Evolutionary conservation across 345 rosid genomes (phyloP), one percentile per base, ranked within the genome.

Genomic region (Populus ilicifolia): DNA sequence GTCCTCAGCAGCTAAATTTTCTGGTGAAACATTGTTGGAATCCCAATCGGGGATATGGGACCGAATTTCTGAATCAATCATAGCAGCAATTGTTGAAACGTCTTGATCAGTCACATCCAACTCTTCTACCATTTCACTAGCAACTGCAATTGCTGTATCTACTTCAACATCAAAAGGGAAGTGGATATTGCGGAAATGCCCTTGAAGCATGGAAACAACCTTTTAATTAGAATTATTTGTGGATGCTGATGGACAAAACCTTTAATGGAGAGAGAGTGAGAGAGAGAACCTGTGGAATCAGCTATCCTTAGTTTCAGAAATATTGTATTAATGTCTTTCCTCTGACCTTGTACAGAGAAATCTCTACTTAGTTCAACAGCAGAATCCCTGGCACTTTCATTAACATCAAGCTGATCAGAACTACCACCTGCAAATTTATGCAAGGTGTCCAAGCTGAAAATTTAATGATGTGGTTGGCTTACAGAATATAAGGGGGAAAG

Each of bases 91-190:
- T 33, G 89, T 77, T 27, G 97, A 84, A 72, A 91, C 89, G 83
- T 93, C 99, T 83, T 93, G 97, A 85, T 92, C 97, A 14, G 98
- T 90, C 69, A 96, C 83, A 82, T 92, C 93, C 83, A 96, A 72
- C 82, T 96, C 97, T 70, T 93, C 91, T 25, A 96, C 97, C 99
- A 93, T 96, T 89, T 96, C 99, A 41, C 92, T 85, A 23, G 98
- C 98, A 25, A 96, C 99, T 29, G 91, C 92, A 81, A 79, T 83
- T 30, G 97, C 83, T 74, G 99, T 96, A 83, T 96, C 98, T 70
- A 89, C 92, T 77, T 88, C 94, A 75, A 84, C 86, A 87, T 96
- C 88, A 65, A 96, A 96, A 35, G 99, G 99, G 85, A 96, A 96
- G 84, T 96, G 99, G 69, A 96, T 96, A 80, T 93, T 92, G 70